Base-by-base conservation (phyloP, 2,329 filamentous ascomycete genomes). In the Fusarium haematococcum region DNA sequence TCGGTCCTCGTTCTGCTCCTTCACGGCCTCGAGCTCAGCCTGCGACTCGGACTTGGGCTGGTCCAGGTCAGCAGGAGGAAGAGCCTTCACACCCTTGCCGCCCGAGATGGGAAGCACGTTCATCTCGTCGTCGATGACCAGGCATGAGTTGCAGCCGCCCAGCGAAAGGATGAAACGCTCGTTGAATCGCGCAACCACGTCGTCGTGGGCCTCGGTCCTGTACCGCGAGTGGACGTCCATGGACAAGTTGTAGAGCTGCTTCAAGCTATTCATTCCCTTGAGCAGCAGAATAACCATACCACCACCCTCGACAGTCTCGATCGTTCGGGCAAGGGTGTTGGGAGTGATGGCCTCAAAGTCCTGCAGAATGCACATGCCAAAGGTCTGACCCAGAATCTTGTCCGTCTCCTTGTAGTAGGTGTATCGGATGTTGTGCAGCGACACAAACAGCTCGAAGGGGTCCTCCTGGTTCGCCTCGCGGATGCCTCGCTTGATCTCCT, bases 361-460 rank as follows among this genome's bases (percentile, higher is more conserved):
- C 83, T 99, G 97, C 77, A 99, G 86, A 75, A 99, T 97, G 83
- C 95, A 98, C 94, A 98, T 98, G 81, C 96, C 96, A 81, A 97
- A 99, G 50, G 97, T 99, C 83, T 98, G 97, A 82, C 97, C 97
- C 66, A 98, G 85, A 80, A 99, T 98, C 88, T 98, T 98, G 80
- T 99, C 97, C 32, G 97, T 98, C 86, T 99, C 97, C 85, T 99
- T 99, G 88, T 99, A 99, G 88, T 98, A 99, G 67, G 97, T 95
- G 89, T 99, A 99, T 83, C 97, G 94, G 82, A 99, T 98, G 84
- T 98, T 95, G 86, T 98, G 94, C 67, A 98, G 91, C 68, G 95
- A 97, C 78, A 98, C 93, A 85, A 98, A 99, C 64, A 98, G 90
- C 85, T 99, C 97, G 86, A 99, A 99, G 0, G 97, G 94, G 81